A percentile compares a stretch with the other conserved stretches of the same genome.
These are phyloP conservation scores for Penicillium sp. DNA, from an alignment of 2,329 filamentous ascomycete genomes.

Conservation along the genomic window DNA sequence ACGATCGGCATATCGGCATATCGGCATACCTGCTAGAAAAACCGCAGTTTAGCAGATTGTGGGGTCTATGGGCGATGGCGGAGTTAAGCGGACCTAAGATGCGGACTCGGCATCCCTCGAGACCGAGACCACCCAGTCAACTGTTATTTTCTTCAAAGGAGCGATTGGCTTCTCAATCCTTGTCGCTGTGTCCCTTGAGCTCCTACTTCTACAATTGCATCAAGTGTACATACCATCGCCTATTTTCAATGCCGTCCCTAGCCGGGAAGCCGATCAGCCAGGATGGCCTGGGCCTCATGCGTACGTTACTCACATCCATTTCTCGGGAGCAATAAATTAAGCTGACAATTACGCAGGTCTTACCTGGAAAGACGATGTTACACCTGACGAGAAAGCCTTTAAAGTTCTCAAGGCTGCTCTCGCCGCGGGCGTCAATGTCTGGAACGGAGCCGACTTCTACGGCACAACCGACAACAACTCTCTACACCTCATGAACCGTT, in stretches of 20 bases:
- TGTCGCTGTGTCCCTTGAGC: not conserved
- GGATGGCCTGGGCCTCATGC: not conserved
- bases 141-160: not conserved
- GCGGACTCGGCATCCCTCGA: not conserved
- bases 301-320: not conserved
- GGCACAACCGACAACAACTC: not conserved
- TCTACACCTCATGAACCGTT: not conserved
- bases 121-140: not conserved
- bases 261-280: not conserved
- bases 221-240: not conserved
- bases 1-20: not conserved
- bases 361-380: not conserved
- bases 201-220: not conserved
- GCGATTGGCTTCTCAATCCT: not conserved
- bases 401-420: not conserved
- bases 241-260: not conserved
- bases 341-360: not conserved
- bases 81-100: not conserved
- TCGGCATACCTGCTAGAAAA: not conserved
- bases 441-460: slow-evolving; percentile 1
- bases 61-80: not conserved
- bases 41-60: not conserved
- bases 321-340: too few species aligned
- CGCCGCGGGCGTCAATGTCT: not conserved
- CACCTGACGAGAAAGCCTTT: not conserved